Evolutionary conservation across 805 yeast genomes (phyloP), one percentile per base, ranked within the genome.

Genomic region (Metschnikowia chrysomelidarum): DNA sequence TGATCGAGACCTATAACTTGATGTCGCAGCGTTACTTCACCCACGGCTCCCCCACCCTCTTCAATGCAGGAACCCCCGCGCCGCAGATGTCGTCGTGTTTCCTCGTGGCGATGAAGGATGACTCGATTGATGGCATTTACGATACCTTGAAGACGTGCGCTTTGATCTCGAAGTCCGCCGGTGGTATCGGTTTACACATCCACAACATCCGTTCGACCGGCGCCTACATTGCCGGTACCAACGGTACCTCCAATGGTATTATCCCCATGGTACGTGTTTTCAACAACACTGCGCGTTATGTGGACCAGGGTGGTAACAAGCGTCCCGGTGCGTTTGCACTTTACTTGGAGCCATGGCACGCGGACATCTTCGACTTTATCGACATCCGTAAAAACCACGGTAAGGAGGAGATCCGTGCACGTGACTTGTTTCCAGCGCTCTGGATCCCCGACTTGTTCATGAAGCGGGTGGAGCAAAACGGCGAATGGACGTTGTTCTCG

Each of bases 281-380:
- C 62, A 76, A 76, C 59, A 75, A 74, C 54, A 75, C 82, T 24
- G 82, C 82, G 23, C 67, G 80, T 54, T 76, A 76, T 50, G 82
- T 76, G 27, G 82, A 76, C 51, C 82, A 76, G 58, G 82, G 82
- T 54, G 82, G 82, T 48, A 76, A 76, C 59, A 76, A 76, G 60
- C 63, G 82, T 57, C 82, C 82, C 11, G 82, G 82, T 52, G 81
- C 81, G 10, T 74, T 76, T 56, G 81, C 81, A 14, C 57, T 76
- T 34, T 76, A 76, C 56, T 54, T 75, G 33, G 82, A 76, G 58
- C 81, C 82, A 52, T 76, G 82, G 82, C 82, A 76, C 53, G 60
- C 78, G 6, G 81, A 76, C 54, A 67, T 76, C 43, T 71, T 76
- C 47, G 80, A 76, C 39, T 75, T 76, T 47, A 66, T 76, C 38